Percentiles rank a stretch among this genome's conserved stretches.
These are phyloP conservation scores for Chlamydomonas incerta DNA, from an alignment of 139 green algal genomes.

Conservation along the genomic window DNA sequence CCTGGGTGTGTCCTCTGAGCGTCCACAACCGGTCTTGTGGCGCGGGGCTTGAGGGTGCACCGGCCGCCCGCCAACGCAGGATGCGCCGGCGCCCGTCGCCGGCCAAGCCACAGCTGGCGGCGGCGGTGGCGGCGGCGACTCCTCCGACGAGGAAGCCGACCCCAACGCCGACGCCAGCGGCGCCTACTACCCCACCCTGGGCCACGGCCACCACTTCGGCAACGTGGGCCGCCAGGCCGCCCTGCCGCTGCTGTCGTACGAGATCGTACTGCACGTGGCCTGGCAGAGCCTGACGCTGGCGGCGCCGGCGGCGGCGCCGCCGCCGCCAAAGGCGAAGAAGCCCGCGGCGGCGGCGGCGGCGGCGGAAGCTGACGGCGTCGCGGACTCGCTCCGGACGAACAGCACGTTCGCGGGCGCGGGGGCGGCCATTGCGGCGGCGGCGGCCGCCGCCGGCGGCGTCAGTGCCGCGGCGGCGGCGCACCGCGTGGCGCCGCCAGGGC, in stretches of 20 bases:
- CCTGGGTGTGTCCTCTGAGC: too few relatives aligned
- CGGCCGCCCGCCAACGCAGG: too few relatives aligned
- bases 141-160: background rate
- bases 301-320: background rate
- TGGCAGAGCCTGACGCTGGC: conserved; percentile 41
- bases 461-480: background rate
- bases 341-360: background rate
- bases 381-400: too few relatives aligned
- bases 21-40: too few relatives aligned
- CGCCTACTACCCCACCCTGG: conserved; percentile 10
- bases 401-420: too few relatives aligned
- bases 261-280: conserved; percentile 54
- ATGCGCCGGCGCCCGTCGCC: background rate
- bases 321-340: background rate
- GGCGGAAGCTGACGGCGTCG: background rate
- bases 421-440: too few relatives aligned
- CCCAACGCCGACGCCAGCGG: background rate
- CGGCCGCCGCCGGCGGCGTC: too few relatives aligned
- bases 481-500: background rate
- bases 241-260: conserved; percentile 47
- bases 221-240: conserved; percentile 12
- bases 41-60: too few relatives aligned
- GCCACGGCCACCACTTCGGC: conserved; percentile 39
- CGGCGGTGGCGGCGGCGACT: background rate
- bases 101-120: too few relatives aligned